A percentile compares a stretch with the other conserved stretches of the same genome.
phyloP scores from a whole-genome alignment of 805 yeast genomes.

The Metschnikowia gruessii region DNA sequence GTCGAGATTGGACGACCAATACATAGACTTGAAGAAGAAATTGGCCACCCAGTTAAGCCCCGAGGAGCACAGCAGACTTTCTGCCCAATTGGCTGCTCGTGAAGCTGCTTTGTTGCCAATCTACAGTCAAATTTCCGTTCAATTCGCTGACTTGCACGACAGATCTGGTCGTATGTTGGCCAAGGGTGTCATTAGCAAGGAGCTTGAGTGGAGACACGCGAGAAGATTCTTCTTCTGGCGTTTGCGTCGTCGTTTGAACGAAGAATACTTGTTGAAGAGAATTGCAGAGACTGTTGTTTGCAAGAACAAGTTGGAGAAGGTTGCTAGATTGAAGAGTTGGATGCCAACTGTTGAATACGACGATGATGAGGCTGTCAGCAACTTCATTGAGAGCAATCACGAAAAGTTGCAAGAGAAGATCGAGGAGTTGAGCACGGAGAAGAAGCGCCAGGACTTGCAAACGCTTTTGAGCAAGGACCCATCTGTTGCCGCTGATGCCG shows the following conservation, averaged over 20 bases:
- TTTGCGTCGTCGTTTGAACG: slow-evolving; percentile 90
- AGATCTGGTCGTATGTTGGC: slow-evolving; percentile 97
- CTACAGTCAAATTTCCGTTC: slow-evolving; percentile 88
- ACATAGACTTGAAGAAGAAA: slow-evolving; percentile 63
- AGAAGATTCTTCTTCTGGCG: slow-evolving; percentile 99
- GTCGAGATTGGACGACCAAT: slow-evolving; percentile 80
- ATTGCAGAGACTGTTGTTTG: slow-evolving; percentile 59
- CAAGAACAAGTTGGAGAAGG: slow-evolving; percentile 70
- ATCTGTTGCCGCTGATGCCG: slow-evolving; percentile 27
- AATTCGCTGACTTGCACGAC: slow-evolving; percentile 97
- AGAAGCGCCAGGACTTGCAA: slow-evolving; percentile 62
- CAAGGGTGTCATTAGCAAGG: slow-evolving; percentile 85
- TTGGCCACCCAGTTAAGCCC: slow-evolving; percentile 50
- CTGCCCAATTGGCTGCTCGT: slow-evolving; percentile 69
- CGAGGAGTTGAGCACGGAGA: slow-evolving; percentile 63
- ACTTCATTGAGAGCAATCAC: slow-evolving; percentile 82
- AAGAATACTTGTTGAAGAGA: slow-evolving; percentile 79
- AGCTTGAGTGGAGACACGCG: slow-evolving; percentile 79
- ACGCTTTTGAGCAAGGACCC: slow-evolving; percentile 42
- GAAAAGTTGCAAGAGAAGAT: slow-evolving; percentile 56
- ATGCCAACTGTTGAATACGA: slow-evolving; percentile 70
- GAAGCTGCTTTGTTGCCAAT: slow-evolving; percentile 80
- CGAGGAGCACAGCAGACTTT: slow-evolving; percentile 64
- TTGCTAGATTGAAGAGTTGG: slow-evolving; percentile 86
- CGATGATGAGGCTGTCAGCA: slow-evolving; percentile 74